Evolutionary conservation across 257 asterid species (phyloP).

Genomic region (Asclepias syriaca): DNA sequence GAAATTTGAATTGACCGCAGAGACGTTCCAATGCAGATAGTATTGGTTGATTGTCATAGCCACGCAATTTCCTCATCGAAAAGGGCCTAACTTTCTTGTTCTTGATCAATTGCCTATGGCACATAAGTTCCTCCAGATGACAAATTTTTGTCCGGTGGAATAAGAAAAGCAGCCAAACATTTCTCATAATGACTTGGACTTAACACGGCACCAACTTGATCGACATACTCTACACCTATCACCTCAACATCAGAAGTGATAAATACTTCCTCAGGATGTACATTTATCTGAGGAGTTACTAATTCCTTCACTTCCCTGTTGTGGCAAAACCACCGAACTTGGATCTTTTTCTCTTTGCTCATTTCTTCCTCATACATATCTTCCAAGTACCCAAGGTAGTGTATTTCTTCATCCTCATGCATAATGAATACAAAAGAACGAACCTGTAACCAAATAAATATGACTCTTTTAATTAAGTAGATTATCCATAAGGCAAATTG

Average conservation of each 20-base stretch:
- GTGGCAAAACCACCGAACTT: conserved; percentile 34
- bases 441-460: conserved; percentile 26
- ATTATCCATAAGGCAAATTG: not conserved
- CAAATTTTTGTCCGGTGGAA: conserved; percentile 22
- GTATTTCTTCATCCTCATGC: conserved; percentile 21
- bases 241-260: conserved; percentile 34
- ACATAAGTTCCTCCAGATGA: conserved; percentile 28
- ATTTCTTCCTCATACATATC: conserved; percentile 57
- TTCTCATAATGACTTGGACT: conserved; percentile 40
- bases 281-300: conserved; percentile 24
- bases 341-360: conserved; percentile 35
- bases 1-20: conserved; percentile 1
- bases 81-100: conserved; percentile 26
- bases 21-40: conserved; percentile 19
- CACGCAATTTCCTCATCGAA: conserved; percentile 33
- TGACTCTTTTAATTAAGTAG: not conserved
- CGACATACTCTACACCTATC: conserved; percentile 33
- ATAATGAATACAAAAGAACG: conserved; percentile 40
- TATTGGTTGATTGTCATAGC: conserved; percentile 46
- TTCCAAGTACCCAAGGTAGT: conserved; percentile 45
- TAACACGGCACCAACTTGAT: conserved; percentile 39
- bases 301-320: conserved; percentile 27
- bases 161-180: conserved; percentile 16
- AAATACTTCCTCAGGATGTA: conserved; percentile 47
- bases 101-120: conserved; percentile 34